Conservation (phyloP, 1,139 yeast species). For the Blastobotrys malaysiensis region DNA sequence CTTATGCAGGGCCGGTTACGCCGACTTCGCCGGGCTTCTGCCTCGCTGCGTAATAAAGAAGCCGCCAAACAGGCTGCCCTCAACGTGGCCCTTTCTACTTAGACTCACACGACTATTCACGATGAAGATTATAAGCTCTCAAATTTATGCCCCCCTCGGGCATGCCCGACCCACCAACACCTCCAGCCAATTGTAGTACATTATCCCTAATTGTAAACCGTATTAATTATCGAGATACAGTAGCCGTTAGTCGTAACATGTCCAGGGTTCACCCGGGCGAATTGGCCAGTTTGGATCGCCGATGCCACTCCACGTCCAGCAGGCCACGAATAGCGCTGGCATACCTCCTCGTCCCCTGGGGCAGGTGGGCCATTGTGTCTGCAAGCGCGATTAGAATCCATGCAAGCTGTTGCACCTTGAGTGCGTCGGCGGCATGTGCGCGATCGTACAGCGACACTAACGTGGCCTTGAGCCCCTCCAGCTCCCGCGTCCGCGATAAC, state of each 20-base stretch:
- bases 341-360: slow-evolving; percentile 7
- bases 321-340: slow-evolving; percentile 20
- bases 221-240: no score
- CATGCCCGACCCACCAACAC: background rate
- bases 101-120: no score
- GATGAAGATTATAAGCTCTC: background rate
- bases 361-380: background rate
- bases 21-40: slow-evolving; percentile 33
- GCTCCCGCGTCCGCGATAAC: slow-evolving; percentile 19
- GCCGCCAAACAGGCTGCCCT: slow-evolving; percentile 3
- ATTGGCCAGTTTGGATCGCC: slow-evolving; percentile 17
- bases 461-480: slow-evolving; percentile 17
- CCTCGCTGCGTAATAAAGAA: slow-evolving; percentile 3
- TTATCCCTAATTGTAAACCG: no score
- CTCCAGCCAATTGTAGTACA: no score
- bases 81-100: background rate
- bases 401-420: slow-evolving; percentile 5
- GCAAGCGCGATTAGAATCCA: slow-evolving; percentile 8
- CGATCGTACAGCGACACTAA: slow-evolving; percentile 22
- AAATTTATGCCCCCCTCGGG: no score
- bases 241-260: no score
- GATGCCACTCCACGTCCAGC: slow-evolving; percentile 27
- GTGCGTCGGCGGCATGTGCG: slow-evolving; percentile 1
- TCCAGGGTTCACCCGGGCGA: no score
- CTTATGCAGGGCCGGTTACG: slow-evolving; percentile 76